Evolutionary conservation across 1,284 basidiomycete genomes (phyloP).

Genomic region (Athelia psychrophila): DNA sequence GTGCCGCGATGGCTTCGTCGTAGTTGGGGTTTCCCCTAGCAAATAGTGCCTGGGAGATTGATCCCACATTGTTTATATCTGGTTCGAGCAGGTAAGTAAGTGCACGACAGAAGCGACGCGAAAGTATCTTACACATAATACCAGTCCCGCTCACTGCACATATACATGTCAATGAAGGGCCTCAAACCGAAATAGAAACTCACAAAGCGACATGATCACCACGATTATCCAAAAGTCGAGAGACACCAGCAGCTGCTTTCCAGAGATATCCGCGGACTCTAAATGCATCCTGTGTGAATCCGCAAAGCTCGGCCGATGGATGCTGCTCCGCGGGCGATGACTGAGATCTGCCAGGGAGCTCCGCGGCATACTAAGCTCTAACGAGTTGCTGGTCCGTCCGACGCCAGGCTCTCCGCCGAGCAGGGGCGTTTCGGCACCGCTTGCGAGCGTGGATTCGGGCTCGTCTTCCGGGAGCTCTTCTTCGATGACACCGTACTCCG

Average conservation of each 20-base stretch:
- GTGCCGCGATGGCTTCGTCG: slow-evolving; percentile 63
- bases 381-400: slow-evolving; percentile 6
- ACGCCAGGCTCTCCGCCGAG: slow-evolving; percentile 14
- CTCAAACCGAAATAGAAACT: slow-evolving; percentile 23
- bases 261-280: slow-evolving; percentile 41
- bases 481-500: slow-evolving; percentile 1
- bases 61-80: slow-evolving; percentile 97
- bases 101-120: neutral
- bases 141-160: slow-evolving; percentile 81
- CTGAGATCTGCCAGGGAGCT: slow-evolving; percentile 2
- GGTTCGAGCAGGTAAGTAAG: slow-evolving; percentile 1
- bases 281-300: slow-evolving; percentile 6
- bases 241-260: slow-evolving; percentile 42
- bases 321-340: slow-evolving; percentile 5
- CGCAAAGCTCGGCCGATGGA: slow-evolving; percentile 3
- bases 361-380: slow-evolving; percentile 9
- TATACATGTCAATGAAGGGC: slow-evolving; percentile 5
- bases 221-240: slow-evolving; percentile 79
- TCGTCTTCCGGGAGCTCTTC: neutral
- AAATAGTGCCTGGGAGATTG: slow-evolving; percentile 84
- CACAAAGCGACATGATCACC: slow-evolving; percentile 65
- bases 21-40: slow-evolving; percentile 62
- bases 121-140: slow-evolving; percentile 76
- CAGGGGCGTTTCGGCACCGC: slow-evolving; percentile 22
- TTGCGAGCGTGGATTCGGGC: too few relatives aligned